Base-by-base conservation (phyloP, 768 basidiomycete species). In the Tremella yokohamensis region DNA sequence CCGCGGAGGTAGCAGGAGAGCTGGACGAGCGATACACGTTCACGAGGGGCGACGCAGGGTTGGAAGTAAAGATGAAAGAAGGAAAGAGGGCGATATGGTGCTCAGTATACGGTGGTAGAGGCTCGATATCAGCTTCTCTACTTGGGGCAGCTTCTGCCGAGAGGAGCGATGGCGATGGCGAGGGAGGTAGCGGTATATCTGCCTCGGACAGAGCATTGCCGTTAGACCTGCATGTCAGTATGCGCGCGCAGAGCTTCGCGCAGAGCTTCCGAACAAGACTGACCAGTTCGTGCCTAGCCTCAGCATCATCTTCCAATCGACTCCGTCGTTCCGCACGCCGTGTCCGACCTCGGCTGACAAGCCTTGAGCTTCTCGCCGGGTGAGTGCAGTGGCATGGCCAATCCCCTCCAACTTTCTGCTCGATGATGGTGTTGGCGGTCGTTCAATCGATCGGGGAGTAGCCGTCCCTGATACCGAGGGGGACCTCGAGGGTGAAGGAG, bases 281-380 rank as follows among this genome's bases (percentile, higher is more conserved):
- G 38, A 71, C 75, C 75, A 76, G 57, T 76, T 76, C 7, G 72
- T 66, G 15, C 67, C 72, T 19, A 76, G 61, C 16, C 68, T 54
- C 52, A 73, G 52, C 64, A 76, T 65, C 56, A 67, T 57, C 57
- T 76, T 76, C 75, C 75, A 76, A 52, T 76, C 75, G 6, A 75
- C 63, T 0, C 68, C 70, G 49, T 74, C 73, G 48, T 73, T 70
- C 42, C 72, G 50, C 11, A 73, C 60, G 3, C 72, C 72, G 19
- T 61, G 57, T 8, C 72, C 72, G 0, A 70, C 50, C 47, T 70
- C 66, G 0, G 55, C 64, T 8, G 29, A 6, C 29, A 13, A 24
- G 11, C 29, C 39, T 12, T 40, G 26, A 2, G n/a, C 48, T 18
- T 40, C 18, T 29, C 18, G 47, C 22, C 52, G 20, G 11, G 52